Evolutionary conservation across 257 asterid genomes (phyloP).

Genomic region (Jaltomata sinuosa): DNA sequence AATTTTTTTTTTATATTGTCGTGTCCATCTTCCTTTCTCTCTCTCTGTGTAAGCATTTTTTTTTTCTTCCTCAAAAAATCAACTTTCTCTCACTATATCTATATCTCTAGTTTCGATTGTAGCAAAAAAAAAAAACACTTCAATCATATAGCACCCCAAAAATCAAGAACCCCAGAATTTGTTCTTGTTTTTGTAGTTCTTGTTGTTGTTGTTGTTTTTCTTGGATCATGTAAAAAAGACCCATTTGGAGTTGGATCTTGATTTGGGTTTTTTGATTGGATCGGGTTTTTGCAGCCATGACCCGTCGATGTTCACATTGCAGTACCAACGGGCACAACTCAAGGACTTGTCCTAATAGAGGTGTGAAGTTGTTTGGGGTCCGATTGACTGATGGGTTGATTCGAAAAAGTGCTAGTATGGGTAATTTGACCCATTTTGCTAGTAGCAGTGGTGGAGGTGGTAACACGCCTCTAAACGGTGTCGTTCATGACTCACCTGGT

Average conservation of each 20-base stretch:
- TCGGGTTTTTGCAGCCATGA: slow-evolving; percentile 34
- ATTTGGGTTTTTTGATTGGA: background rate
- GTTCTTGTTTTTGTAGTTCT: background rate
- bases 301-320: slow-evolving; percentile 98
- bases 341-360: slow-evolving; percentile 97
- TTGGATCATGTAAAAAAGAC: slow-evolving; percentile 5
- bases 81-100: background rate
- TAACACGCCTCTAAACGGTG: slow-evolving; percentile 46
- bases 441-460: slow-evolving; percentile 27
- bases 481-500: slow-evolving; percentile 59
- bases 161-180: background rate
- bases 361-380: slow-evolving; percentile 95
- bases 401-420: slow-evolving; percentile 99
- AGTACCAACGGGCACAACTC: slow-evolving; percentile 98
- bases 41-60: slow-evolving; percentile 1
- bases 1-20: background rate
- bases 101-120: background rate
- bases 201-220: background rate
- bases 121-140: background rate
- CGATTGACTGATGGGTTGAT: slow-evolving; percentile 97
- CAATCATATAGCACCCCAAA: background rate
- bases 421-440: slow-evolving; percentile 80
- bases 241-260: background rate
- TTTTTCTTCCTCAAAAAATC: background rate
- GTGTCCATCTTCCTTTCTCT: background rate